Base-by-base conservation (phyloP, 306 rosid species). In the Canavalia gladiata region DNA sequence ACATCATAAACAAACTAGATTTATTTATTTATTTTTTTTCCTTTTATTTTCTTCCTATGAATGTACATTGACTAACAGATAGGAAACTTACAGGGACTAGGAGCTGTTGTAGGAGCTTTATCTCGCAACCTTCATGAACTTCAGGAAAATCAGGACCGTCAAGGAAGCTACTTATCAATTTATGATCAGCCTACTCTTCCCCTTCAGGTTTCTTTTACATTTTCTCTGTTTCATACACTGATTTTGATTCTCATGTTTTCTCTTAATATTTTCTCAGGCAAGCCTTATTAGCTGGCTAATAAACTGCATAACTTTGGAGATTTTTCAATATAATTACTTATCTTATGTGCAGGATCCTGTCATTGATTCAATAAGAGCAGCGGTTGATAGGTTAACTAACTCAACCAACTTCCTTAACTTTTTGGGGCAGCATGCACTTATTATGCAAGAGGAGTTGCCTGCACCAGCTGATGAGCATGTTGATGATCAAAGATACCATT, bases 111-210 rank as follows among this genome's bases (percentile, higher is more conserved):
- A 76, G 98, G 98, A 85, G 94, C 98, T 83, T 29, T 94, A 83
- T 94, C 98, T 13, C 97, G 98, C 75, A 94, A 94, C 86, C 94
- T 94, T 81, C 98, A 92, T 83, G 98, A 92, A 82, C 97, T 94
- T 76, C 97, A 94, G 81, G 94, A 89, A 72, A 87, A 91, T 75
- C 97, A 88, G 82, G 90, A 90, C 63, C 89, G 92, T 75, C 98
- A 88, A 52, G 97, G 97, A 83, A 94, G 98, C 81, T 90, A 89
- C 88, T 86, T 90, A 72, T 94, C 98, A 68, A 88, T 94, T 81
- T 94, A 94, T 80, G 98, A 94, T 83, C 92, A 94, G 62, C 88
- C 92, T 57, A 81, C 90, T 73, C 82, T 90, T 59, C 95, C 94
- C 35, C 94, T 90, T 57, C 90, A 94, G 98, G 98, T 94, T 81